Evolutionary conservation across 371 early-diverging fungal species (phyloP), one percentile per base, ranked within the genome.

Genomic region (Blakeslea trispora): DNA sequence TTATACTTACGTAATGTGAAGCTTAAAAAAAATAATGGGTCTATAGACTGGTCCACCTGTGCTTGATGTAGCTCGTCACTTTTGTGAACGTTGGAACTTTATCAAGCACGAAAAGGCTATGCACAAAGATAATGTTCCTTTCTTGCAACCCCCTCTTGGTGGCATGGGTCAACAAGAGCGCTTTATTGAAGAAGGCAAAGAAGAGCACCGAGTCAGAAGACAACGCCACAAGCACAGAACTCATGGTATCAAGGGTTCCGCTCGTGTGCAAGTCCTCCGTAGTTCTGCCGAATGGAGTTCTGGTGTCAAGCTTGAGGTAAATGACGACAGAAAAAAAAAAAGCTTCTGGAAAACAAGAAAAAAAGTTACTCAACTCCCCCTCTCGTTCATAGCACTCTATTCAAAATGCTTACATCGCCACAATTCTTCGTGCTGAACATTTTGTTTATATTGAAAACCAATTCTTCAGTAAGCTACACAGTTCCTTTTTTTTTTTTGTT

Each of bases 381-480:
- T 13, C 37, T 22, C 28, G 13, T 21, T 14, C 42, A 2, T 57
- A 96, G 81, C 77, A 83, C 63, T 91, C 91, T 22, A 96, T 97
- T 59, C 87, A 89, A 68, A 85, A 85, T 35, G 96, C 95, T 1
- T 96, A 97, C 62, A 60, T 87, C 40, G 79, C 80, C 24, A 67
- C 82, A 51, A 97, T 97, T 59, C 65, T 67, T 44, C 75, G 74
- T 28, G 83, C 97, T 8, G 69, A 93, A 66, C 90, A 92, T 59
- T 95, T 86, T 69, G 80, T 97, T 41, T 96, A 97, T 68, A 96
- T 97, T 61, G 96, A 97, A 66, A 96, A 97, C 65, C 97, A 97
- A 72, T 96, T 96, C 75, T 97, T 97, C 68, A 89, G 90, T 84
- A 80, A 81, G 75, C 57, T 14, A 37, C 45, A 45, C 15, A 10